Conservation (phyloP, 495 filamentous ascomycete species). For the Hypoxylon crocopeplum region DNA sequence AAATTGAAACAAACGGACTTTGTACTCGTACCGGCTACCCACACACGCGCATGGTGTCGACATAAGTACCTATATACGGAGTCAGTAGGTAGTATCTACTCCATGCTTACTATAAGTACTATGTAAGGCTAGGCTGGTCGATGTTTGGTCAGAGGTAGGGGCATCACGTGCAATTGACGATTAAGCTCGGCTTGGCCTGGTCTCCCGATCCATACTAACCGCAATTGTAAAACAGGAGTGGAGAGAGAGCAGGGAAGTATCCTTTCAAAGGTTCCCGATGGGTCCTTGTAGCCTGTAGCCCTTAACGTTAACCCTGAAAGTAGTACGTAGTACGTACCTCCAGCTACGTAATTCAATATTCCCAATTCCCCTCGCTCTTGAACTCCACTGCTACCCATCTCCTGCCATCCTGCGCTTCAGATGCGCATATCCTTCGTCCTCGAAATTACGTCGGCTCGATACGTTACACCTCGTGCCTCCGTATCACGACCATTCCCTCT, state of each 20-base stretch:
- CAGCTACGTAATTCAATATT: neutral
- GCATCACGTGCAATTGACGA: slow-evolving; percentile 25
- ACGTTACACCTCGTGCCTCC: slow-evolving; percentile 23
- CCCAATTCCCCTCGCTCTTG: neutral
- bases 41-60: too few species aligned
- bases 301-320: too few species aligned
- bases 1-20: slow-evolving; percentile 12
- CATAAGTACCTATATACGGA: slow-evolving; percentile 16
- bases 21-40: slow-evolving; percentile 7
- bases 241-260: too few species aligned
- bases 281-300: too few species aligned
- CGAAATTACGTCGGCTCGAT: slow-evolving; percentile 25
- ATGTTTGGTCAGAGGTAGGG: neutral
- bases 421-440: slow-evolving; percentile 22
- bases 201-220: slow-evolving; percentile 27
- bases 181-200: neutral
- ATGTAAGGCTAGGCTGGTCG: slow-evolving; percentile 8
- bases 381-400: neutral
- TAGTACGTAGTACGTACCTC: neutral
- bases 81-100: neutral
- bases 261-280: too few species aligned
- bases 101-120: slow-evolving; percentile 29
- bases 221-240: slow-evolving; percentile 7
- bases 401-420: slow-evolving; percentile 14
- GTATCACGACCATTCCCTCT: slow-evolving; percentile 1